Base-by-base conservation (phyloP, 176 grass and related monocot species). In the Carex scoparia region DNA sequence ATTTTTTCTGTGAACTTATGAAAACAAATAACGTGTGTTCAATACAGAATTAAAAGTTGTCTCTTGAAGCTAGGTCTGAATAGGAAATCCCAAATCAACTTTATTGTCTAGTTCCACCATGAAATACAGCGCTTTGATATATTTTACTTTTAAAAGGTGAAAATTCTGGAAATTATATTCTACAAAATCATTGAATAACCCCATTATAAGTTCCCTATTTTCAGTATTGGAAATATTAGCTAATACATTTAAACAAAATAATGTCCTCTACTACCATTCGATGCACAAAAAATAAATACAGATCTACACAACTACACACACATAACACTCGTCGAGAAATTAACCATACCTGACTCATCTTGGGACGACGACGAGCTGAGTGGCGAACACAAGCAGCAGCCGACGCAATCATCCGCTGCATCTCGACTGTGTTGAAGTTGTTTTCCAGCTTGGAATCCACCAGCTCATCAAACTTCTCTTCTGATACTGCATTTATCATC, bases 331-430 rank as follows among this genome's bases (percentile, higher is more conserved):
- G 13, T 35, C 16, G 55, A 69, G 11, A 10, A 16, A 49, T 49
- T 49, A 49, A 48, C 7, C 1, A 9, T 68, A 95, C 95, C 88
- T 98, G 96, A 10, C 94, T 99, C 96, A 95, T 99, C 86, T 92
- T 95, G 2, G 96, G 93, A 7, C 96, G 96, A 67, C 88, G 89
- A 81, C 89, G 89, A 31, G 96, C 96, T 37, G 90, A 95, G 84
- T 99, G 96, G 27, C 91, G 96, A 65, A 95, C 93, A 3, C 93
- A 92, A 63, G 93, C 90, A 61, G 93, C 96, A 68, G 93, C 91
- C 61, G 91, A 90, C 16, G 96, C 77, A 28, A 92, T 79, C 93
- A 95, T 89, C 67, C 91, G 93, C 28, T 90, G 83, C 90, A 95
- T 84, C 88, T 95, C 93, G 77, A 76, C 51, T 19, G 56, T 80